Conservation (phyloP, 2,329 filamentous ascomycete genomes). For the Ophiostoma ulmi region DNA sequence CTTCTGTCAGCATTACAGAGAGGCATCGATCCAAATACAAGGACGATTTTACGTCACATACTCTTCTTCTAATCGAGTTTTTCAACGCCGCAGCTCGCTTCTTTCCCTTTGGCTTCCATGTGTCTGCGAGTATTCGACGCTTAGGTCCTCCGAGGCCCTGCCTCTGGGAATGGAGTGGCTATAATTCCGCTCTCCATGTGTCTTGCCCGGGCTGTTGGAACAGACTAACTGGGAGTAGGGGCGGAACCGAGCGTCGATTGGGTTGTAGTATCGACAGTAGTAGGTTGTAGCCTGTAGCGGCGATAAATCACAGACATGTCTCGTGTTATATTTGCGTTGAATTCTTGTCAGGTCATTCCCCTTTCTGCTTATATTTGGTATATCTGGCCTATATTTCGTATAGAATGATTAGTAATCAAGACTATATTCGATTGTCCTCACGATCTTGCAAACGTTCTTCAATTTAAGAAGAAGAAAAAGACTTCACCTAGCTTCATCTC, state of each 20-base stretch:
- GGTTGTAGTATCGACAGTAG: background rate
- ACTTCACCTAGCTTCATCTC: background rate
- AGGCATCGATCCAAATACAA: no score
- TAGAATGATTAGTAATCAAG: background rate
- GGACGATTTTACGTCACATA: background rate
- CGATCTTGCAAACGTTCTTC: background rate
- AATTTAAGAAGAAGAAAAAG: no score
- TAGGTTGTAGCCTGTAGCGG: background rate
- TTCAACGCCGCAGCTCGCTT: background rate
- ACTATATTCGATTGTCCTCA: background rate
- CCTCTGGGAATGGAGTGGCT: background rate
- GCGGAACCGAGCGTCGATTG: background rate
- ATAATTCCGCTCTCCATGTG: conserved; percentile 3
- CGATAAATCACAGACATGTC: background rate
- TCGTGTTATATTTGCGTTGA: background rate
- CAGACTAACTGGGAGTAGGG: conserved; percentile 6
- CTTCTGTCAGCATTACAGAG: no score
- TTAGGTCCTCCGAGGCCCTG: no score
- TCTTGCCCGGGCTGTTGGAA: conserved; percentile 1
- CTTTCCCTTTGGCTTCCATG: background rate
- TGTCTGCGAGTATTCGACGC: no score
- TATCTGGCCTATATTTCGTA: background rate
- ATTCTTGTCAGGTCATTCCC: background rate
- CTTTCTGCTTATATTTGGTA: no score
- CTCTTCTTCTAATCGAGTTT: background rate